A percentile compares a stretch with the other conserved stretches of the same genome.
Evolutionary conservation across 345 rosid genomes (phyloP).

Genomic region (Syzygium aromaticum): DNA sequence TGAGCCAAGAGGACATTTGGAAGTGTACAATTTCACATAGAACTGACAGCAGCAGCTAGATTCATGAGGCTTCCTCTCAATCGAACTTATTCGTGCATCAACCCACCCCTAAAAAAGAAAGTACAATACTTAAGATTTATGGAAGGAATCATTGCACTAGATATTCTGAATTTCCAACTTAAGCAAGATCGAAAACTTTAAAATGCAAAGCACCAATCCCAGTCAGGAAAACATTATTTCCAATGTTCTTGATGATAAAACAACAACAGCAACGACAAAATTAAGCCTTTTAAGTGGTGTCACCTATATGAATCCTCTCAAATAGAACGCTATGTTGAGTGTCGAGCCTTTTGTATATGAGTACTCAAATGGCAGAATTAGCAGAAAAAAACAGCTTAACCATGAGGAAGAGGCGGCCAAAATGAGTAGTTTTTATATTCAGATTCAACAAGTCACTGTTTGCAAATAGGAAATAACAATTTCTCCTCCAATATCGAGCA

Average conservation of each 20-base stretch:
- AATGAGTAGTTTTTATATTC: not conserved
- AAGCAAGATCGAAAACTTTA: not conserved
- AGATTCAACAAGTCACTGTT: not conserved
- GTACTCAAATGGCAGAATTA: not conserved
- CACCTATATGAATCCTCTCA: not conserved
- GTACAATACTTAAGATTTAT: not conserved
- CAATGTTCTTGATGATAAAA: not conserved
- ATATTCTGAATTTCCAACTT: not conserved
- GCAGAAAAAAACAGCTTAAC: not conserved
- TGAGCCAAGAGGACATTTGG: conserved; percentile 47
- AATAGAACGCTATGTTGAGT: not conserved
- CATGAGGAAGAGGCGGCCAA: not conserved
- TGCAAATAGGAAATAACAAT: not conserved
- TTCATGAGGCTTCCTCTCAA: conserved; percentile 71
- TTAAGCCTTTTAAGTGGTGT: not conserved
- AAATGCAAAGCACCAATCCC: not conserved
- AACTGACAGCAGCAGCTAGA: conserved; percentile 54
- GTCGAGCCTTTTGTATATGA: not conserved
- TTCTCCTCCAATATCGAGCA: not conserved
- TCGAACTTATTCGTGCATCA: conserved; percentile 70
- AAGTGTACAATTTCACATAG: conserved; percentile 40
- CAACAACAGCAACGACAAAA: not conserved
- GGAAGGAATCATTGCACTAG: not conserved
- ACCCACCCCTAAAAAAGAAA: conserved; percentile 44
- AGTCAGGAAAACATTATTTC: not conserved